Conservation (phyloP, 805 yeast genomes). For the Zygoascus biomembranicola region DNA sequence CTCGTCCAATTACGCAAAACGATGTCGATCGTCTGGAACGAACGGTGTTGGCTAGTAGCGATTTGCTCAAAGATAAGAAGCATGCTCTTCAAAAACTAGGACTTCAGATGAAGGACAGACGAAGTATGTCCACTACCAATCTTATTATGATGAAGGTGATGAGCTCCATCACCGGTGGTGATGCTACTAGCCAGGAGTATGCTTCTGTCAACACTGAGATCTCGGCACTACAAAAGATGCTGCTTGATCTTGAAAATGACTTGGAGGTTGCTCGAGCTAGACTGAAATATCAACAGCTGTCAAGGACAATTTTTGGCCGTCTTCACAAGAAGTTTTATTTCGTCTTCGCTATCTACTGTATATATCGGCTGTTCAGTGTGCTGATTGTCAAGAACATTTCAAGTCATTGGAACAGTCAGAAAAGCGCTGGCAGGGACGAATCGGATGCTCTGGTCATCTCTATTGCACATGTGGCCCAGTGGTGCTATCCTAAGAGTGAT, state of each 20-base stretch:
- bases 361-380: constrained; percentile 32
- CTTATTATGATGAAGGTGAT: constrained; percentile 21
- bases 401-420: constrained; percentile 1
- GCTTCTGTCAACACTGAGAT: constrained; percentile 24
- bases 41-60: constrained; percentile 26
- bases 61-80: constrained; percentile 15
- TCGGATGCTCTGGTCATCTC: constrained; percentile 21
- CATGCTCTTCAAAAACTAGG: not conserved
- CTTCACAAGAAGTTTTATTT: constrained; percentile 21
- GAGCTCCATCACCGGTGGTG: constrained; percentile 19
- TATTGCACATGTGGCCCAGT: constrained; percentile 17
- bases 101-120: constrained; percentile 20
- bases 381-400: constrained; percentile 25
- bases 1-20: constrained; percentile 21
- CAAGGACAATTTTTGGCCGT: constrained; percentile 27
- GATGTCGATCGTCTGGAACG: constrained; percentile 25
- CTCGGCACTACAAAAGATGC: constrained; percentile 28
- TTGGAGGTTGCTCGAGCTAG: constrained; percentile 19
- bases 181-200: constrained; percentile 14
- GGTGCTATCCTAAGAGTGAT: constrained; percentile 14
- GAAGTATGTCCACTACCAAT: constrained; percentile 9
- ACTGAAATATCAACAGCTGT: constrained; percentile 19
- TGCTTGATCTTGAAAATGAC: constrained; percentile 27
- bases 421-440: not conserved
- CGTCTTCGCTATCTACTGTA: constrained; percentile 32